Percentiles rank a stretch among this genome's conserved stretches.
phyloP scores from a whole-genome alignment of 176 grass and related monocot genomes.

The Carex myosuroides region DNA sequence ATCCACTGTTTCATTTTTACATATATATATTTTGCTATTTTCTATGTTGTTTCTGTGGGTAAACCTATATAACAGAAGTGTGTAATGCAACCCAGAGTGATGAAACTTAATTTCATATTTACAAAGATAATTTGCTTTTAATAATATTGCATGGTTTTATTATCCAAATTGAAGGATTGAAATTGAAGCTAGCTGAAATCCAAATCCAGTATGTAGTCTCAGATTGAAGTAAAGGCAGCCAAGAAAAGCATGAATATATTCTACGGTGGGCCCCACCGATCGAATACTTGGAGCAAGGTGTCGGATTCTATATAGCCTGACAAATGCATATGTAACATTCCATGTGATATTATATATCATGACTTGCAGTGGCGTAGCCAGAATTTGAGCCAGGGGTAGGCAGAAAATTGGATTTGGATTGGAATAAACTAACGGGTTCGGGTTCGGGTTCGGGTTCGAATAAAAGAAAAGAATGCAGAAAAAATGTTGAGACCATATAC shows the following conservation, averaged over 20 bases:
- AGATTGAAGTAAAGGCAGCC: constrained; percentile 21
- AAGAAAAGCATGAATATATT: background rate
- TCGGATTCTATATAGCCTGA: background rate
- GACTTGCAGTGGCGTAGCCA: background rate
- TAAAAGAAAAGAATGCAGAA: too few species aligned
- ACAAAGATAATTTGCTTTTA: background rate
- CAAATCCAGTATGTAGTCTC: background rate
- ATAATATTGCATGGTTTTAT: background rate
- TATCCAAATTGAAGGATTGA: constrained; percentile 7
- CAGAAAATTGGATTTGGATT: too few species aligned
- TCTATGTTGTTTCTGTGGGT: background rate
- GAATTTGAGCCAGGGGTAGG: too few species aligned
- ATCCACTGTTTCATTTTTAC: background rate
- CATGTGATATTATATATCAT: background rate
- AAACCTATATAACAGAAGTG: background rate
- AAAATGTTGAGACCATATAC: too few species aligned
- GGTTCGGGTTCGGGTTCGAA: too few species aligned
- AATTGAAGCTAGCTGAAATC: background rate
- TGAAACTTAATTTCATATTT: background rate
- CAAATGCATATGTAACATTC: constrained; percentile 7
- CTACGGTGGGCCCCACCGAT: background rate
- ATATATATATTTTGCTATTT: background rate
- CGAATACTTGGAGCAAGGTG: background rate
- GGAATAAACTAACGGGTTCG: too few species aligned
- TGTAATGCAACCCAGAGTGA: background rate